Percentiles rank a stretch among this genome's conserved stretches.
Evolutionary conservation across 331 rosid genomes (phyloP).

Genomic region (Rosa hybrid): DNA sequence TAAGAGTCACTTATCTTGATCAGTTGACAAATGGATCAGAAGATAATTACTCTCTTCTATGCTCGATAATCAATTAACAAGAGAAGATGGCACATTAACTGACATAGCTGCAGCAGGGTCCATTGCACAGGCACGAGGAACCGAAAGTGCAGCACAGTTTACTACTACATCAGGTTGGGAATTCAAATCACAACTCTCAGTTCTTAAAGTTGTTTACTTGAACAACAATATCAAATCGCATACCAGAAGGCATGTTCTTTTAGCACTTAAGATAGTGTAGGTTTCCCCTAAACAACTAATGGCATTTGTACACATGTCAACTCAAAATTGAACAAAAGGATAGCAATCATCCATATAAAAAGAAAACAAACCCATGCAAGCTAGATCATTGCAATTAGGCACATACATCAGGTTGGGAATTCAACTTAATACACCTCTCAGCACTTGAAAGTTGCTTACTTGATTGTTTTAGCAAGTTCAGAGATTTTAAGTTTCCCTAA

Average conservation of each 20-base stretch:
- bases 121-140: conserved; percentile 76
- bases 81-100: conserved; percentile 79
- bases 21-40: conserved; percentile 83
- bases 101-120: conserved; percentile 75
- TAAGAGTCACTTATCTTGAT: conserved; percentile 57
- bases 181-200: conserved; percentile 35
- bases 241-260: conserved; percentile 1
- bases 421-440: neutral
- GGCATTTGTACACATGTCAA: neutral
- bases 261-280: neutral
- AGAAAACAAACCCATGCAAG: conserved; percentile 1
- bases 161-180: conserved; percentile 87
- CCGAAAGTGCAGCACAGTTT: conserved; percentile 88
- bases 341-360: neutral
- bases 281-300: conserved; percentile 4
- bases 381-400: neutral
- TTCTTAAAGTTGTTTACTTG: neutral
- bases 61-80: conserved; percentile 71
- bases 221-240: neutral
- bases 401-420: neutral
- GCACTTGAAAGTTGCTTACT: neutral
- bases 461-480: neutral
- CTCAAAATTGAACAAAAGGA: neutral
- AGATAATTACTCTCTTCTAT: conserved; percentile 47
- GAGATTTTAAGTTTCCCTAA: neutral